Percentiles rank a stretch among this genome's conserved stretches.
Evolutionary conservation across 169 alveolate species (phyloP).

Genomic region (Eimeria praecox): DNA sequence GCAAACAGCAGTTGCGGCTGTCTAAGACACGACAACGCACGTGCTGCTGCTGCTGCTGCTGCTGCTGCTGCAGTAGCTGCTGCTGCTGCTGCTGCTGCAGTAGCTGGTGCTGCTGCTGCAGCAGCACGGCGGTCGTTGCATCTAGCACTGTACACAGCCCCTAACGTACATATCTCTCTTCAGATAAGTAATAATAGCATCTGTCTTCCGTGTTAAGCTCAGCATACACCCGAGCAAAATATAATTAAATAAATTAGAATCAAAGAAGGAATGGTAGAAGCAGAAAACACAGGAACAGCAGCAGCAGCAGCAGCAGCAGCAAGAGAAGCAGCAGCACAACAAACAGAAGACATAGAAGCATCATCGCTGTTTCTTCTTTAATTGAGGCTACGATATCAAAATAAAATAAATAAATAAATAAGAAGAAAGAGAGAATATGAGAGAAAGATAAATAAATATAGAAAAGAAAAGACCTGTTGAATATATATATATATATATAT

Average conservation of each 20-base stretch:
- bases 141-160: neutral
- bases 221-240: neutral
- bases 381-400: too few species aligned
- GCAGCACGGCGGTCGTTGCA: neutral
- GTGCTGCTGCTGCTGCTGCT: neutral
- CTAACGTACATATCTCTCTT: too few species aligned
- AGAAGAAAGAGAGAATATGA: too few species aligned
- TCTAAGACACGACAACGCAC: neutral
- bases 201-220: neutral
- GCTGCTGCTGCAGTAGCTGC: neutral
- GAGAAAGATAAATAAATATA: too few species aligned
- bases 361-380: too few species aligned
- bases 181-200: neutral
- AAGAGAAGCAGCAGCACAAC: too few species aligned
- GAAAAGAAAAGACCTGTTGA: too few species aligned
- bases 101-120: too few species aligned
- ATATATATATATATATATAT: too few species aligned
- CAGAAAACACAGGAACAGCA: neutral
- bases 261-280: neutral
- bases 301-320: neutral
- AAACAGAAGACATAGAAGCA: too few species aligned
- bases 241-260: too few species aligned
- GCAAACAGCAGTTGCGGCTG: neutral
- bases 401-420: too few species aligned
- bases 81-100: neutral